A percentile compares a stretch with the other conserved stretches of the same genome.
Evolutionary conservation across 2,329 filamentous ascomycete genomes (phyloP).

Genomic region (Exophiala dermatitidis): DNA sequence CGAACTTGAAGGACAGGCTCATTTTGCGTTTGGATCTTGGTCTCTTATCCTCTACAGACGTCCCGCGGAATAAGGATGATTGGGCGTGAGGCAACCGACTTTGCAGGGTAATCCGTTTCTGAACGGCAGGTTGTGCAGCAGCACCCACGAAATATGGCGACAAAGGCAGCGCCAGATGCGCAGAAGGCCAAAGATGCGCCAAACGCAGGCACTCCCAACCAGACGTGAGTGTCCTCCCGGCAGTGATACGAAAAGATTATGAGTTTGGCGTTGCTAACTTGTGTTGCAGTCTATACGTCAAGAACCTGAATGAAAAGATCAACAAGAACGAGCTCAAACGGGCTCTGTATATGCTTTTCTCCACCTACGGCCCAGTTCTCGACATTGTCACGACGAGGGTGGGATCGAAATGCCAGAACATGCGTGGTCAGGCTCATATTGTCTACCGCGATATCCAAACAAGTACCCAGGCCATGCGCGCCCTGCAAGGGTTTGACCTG

Average conservation of each 20-base stretch:
- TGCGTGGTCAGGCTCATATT: constrained; percentile 93
- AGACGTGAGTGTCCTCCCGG: constrained; percentile 53
- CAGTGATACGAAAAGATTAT: background rate
- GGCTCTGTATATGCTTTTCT: constrained; percentile 86
- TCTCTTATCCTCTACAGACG: background rate
- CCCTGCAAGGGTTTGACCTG: constrained; percentile 77
- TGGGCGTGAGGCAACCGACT: background rate
- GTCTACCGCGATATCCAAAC: constrained; percentile 83
- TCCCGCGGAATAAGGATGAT: background rate
- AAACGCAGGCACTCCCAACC: constrained; percentile 59
- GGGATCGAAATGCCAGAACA: constrained; percentile 71
- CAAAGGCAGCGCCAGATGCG: constrained; percentile 9
- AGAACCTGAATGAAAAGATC: constrained; percentile 82
- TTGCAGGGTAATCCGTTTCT: background rate
- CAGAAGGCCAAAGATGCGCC: constrained; percentile 14
- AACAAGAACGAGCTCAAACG: constrained; percentile 81
- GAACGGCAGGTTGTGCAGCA: background rate
- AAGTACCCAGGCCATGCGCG: constrained; percentile 89
- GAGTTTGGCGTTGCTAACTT: constrained; percentile 10
- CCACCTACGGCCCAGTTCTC: constrained; percentile 84
- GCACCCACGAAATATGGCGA: constrained; percentile 3
- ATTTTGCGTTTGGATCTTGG: background rate
- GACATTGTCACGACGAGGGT: constrained; percentile 64
- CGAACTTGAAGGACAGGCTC: background rate
- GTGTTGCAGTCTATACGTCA: constrained; percentile 67